Evolutionary conservation across 2,329 filamentous ascomycete species (phyloP).

Genomic region (Amauroascus niger): DNA sequence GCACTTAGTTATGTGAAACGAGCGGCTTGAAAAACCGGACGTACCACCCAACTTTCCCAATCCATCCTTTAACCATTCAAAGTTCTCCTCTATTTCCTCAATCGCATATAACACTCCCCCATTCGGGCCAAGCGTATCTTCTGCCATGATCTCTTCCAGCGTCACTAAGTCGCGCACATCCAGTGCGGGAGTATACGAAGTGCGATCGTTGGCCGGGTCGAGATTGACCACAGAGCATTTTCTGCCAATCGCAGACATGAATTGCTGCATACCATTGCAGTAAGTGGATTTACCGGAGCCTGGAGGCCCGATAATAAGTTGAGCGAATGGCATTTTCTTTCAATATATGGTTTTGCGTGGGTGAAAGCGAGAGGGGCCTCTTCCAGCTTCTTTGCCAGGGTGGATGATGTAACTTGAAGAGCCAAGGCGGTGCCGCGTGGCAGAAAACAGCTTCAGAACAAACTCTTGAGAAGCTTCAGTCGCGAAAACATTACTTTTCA

Average conservation of each 20-base stretch:
- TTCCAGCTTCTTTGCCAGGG: background rate
- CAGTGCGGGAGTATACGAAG: constrained; percentile 76
- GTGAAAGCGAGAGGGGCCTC: background rate
- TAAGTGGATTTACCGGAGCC: constrained; percentile 96
- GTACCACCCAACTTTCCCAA: constrained; percentile 61
- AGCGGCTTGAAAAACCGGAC: background rate
- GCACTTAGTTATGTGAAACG: too few species aligned
- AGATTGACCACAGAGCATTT: constrained; percentile 94
- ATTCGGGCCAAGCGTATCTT: constrained; percentile 83
- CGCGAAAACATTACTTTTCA: too few species aligned
- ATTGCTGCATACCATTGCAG: constrained; percentile 98
- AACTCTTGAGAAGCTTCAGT: background rate
- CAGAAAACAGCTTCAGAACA: constrained; percentile 4
- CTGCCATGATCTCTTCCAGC: constrained; percentile 88
- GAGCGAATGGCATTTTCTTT: constrained; percentile 48
- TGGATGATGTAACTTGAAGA: background rate
- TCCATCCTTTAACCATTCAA: constrained; percentile 80
- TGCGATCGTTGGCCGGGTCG: constrained; percentile 91
- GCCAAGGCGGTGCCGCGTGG: background rate
- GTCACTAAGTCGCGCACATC: constrained; percentile 85
- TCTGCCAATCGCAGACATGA: constrained; percentile 87
- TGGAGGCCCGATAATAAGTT: constrained; percentile 86
- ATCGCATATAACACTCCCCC: constrained; percentile 87
- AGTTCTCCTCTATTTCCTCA: constrained; percentile 88
- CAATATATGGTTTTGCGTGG: background rate